Evolutionary conservation across 1,284 basidiomycete genomes (phyloP), one percentile per base, ranked within the genome.

Genomic region (Ceratobasidium sp.): DNA sequence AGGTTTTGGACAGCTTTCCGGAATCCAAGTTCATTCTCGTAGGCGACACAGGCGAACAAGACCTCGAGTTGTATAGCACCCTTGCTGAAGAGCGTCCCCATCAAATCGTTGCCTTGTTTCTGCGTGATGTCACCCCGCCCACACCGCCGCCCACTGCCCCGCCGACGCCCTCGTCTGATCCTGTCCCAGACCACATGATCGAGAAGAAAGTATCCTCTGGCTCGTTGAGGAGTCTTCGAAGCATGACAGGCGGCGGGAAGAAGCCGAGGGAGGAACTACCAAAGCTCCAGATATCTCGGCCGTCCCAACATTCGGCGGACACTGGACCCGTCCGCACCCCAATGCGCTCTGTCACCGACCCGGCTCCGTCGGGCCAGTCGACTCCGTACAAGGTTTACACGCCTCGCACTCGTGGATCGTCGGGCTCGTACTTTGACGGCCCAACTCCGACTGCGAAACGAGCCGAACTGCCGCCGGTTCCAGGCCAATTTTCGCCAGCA

Each of bases 11-110:
- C 71, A 87, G 90, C 11, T 96, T 97, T 82, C 89, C 89, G 0
- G 86, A 90, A 56, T 89, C 92, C 2, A 87, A 85, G 26, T 97
- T 98, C 83, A 85, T 98, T 80, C 88, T 97, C 63, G 87, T 97
- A 39, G 95, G 95, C 8, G 96, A 97, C 82, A 90, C 91, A 0
- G 95, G 94, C 45, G 95, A 97, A 82, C 94, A 96, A 81, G 95
- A 97, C 83, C 85, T 97, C 51, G 94, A 96, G 82, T 86, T 97
- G 2, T 97, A 96, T 82, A 86, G 91, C 8, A 85, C 88, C 77
- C 82, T 96, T 26, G 94, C 94, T 0, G 83, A 84, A 26, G 91
- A 94, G 77, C 87, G 90, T 20, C 91, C 93, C 0, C 53, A 81
- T 13, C 91, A 92, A 81, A 86, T 94, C 49, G 83, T 90, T 3